These are phyloP conservation scores for Lagerstroemia speciosa DNA, from an alignment of 345 rosid species.

Conservation along the genomic window DNA sequence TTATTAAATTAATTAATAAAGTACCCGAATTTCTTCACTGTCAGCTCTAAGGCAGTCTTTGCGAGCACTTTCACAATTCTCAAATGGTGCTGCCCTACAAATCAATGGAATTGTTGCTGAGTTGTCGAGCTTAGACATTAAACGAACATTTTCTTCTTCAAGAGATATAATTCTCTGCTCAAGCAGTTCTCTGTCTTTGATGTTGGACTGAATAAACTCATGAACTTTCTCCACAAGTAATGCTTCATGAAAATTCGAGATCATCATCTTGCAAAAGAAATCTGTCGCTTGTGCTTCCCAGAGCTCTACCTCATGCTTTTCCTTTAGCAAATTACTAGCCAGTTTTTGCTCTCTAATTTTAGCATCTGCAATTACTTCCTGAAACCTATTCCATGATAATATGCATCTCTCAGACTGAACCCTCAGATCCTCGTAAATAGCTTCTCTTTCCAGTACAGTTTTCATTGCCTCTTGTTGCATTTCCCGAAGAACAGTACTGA, in stretches of 20 bases:
- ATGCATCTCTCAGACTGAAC: constrained; percentile 23
- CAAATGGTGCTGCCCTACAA: constrained; percentile 47
- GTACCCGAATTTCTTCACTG: constrained; percentile 35
- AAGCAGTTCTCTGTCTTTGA: constrained; percentile 43
- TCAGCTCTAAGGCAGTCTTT: constrained; percentile 25
- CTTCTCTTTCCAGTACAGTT: constrained; percentile 38
- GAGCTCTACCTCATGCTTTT: constrained; percentile 22
- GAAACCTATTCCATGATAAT: constrained; percentile 9
- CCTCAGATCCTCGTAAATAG: constrained; percentile 43
- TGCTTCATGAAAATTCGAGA: constrained; percentile 43
- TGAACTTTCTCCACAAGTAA: constrained; percentile 43
- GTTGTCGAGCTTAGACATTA: constrained; percentile 35
- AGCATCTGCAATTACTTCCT: constrained; percentile 29
- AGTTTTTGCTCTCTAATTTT: constrained; percentile 43
- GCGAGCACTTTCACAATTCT: constrained; percentile 10
- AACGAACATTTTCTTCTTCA: constrained; percentile 46
- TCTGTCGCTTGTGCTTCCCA: constrained; percentile 54
- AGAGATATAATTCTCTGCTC: constrained; percentile 40
- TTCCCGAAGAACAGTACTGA: constrained; percentile 46
- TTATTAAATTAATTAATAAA: neutral
- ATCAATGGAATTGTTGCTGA: constrained; percentile 41
- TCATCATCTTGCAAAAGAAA: constrained; percentile 45
- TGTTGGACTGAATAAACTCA: constrained; percentile 46
- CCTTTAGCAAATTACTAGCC: constrained; percentile 9
- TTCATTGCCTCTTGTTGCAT: constrained; percentile 45